Evolutionary conservation across 2,329 filamentous ascomycete species (phyloP), one percentile per base, ranked within the genome.

Genomic region (Aspergillus flavus): DNA sequence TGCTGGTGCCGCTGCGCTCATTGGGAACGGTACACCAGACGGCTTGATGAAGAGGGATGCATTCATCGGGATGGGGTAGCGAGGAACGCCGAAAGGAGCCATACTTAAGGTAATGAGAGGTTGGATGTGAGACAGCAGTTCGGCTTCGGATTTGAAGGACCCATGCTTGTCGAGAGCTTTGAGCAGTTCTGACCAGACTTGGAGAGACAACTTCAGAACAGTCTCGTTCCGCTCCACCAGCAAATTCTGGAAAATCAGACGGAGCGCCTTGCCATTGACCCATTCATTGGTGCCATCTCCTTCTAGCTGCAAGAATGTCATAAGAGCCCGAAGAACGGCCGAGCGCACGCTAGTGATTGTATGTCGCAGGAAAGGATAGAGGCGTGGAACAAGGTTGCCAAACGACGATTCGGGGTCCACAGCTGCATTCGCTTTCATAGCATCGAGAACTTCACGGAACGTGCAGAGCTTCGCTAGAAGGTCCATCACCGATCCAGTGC

Each of bases 401-500:
- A 99, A 99, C 1, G 94, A 97, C 61, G 94, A 90, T 69, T 94
- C 90, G 14, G 92, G 86, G 72, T 97, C 91, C 71, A 91, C 85
- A 9, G 88, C 87, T 9, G 94, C 94, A 61, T 96, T 97, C 34
- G 84, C 82, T 79, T 96, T 96, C 95, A 99, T 99, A 16, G 94
- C 91, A 64, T 94, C 89, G 36, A 99, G 81, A 9, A 98, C 94
- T 79, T 97, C 88, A 0, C 92, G 92, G 81, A 97, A 99, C 66
- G 93, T 91, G 81, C 95, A 99, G 2, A 99, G 87, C 64, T 95
- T 98, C 16, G 96, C 95, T 21, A 99, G 85, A 46, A 99, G 86
- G 76, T 99, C 96, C 96, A 99, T 99, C 60, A 99, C 96, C 61
- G 93, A 96, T 55, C 95, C 95, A 11, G 96, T 99, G 76, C 95